Evolutionary conservation across 192 early-diverging fungal species (phyloP), one percentile per base, ranked within the genome.

Genomic region (Coemansia sp.): DNA sequence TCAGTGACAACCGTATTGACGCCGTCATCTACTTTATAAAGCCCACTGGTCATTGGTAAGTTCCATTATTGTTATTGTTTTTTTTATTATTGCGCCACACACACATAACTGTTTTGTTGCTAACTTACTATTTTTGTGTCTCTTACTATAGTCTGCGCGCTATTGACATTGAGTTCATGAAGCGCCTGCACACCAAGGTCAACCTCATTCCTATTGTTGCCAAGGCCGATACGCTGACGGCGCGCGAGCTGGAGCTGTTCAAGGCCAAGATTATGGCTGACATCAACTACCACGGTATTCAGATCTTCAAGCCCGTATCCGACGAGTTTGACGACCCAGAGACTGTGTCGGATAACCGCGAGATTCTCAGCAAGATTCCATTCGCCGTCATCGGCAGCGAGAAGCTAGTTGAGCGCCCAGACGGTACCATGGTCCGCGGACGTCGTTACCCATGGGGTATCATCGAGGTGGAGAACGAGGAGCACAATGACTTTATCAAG

Each of bases 141-240:
- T 37, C 23, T 30, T 40, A 16, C 4, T 75, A 67, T 81, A 82
- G 92, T 78, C 61, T 89, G 94, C 74, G 94, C 86, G 85, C 93
- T 88, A 59, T 99, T 33, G 97, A 99, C 72, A 94, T 99, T 75
- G 92, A 92, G 70, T 95, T 98, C 57, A 97, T 99, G 95, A 92
- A 91, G 84, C 86, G 90, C 71, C 85, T 99, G 64, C 91, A 92
- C 76, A 91, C 89, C 62, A 89, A 90, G 75, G 92, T 95, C 71
- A 95, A 95, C 80, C 86, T 95, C 52, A 93, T 95, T 53, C 93
- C 93, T 43, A 91, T 95, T 52, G 91, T 95, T 72, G 92, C 93
- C 75, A 95, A 95, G 75, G 91, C 94, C 32, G 95, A 97, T 73
- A 92, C 95, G 63, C 87, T 93, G 90, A 96, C 89, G 64, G 85